These are phyloP conservation scores for Saccharum spontaneum DNA, from an alignment of 176 grass and related monocot species.

Conservation along the genomic window DNA sequence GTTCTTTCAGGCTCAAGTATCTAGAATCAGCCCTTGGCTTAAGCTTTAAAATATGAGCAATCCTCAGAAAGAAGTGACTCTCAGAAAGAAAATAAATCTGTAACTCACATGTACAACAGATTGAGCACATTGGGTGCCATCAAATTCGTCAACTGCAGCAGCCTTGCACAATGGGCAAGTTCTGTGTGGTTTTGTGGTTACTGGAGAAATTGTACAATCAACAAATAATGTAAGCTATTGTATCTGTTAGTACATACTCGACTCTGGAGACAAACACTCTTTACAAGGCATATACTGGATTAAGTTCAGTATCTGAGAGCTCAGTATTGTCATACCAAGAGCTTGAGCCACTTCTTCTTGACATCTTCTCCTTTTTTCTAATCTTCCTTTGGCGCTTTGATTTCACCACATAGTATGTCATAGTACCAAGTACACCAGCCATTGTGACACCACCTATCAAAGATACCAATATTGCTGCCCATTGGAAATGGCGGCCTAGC, in stretches of 20 bases:
- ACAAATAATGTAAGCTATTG: conserved; percentile 36
- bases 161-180: conserved; percentile 28
- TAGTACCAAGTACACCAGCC: conserved; percentile 86
- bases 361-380: conserved; percentile 84
- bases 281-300: conserved; percentile 92
- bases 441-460: conserved; percentile 87
- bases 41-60: background rate
- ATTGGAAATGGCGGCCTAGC: conserved; percentile 65
- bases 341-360: conserved; percentile 73
- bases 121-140: conserved; percentile 31
- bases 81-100: background rate
- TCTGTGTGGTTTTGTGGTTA: conserved; percentile 29
- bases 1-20: background rate
- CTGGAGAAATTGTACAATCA: conserved; percentile 38
- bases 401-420: conserved; percentile 97
- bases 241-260: conserved; percentile 54
- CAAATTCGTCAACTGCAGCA: conserved; percentile 34
- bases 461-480: conserved; percentile 87
- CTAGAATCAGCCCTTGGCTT: background rate
- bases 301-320: conserved; percentile 78
- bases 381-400: conserved; percentile 76
- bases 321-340: conserved; percentile 87
- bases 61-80: background rate
- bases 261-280: conserved; percentile 17
- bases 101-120: conserved; percentile 45